A percentile compares a stretch with the other conserved stretches of the same genome.
Evolutionary conservation across 106 monocot species (phyloP).

Genomic region (Allium fistulosum): DNA sequence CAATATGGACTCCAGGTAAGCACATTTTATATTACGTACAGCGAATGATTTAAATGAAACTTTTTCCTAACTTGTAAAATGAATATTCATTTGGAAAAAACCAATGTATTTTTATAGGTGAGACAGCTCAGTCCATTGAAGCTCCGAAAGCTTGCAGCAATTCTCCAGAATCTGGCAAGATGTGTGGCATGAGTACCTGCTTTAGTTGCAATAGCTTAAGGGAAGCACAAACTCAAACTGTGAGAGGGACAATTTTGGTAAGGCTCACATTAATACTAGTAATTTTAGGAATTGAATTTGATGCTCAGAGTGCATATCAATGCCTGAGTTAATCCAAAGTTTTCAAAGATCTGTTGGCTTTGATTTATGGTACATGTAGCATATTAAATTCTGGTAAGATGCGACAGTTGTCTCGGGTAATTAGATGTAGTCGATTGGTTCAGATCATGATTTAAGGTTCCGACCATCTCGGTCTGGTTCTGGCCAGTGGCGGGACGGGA

Average conservation of each 20-base stretch:
- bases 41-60: too few relatives aligned
- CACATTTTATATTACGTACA: background rate
- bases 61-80: background rate
- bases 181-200: slow-evolving; percentile 37
- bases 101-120: slow-evolving; percentile 23
- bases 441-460: background rate
- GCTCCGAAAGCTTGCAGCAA: slow-evolving; percentile 32
- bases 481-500: too few relatives aligned
- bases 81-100: background rate
- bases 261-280: background rate
- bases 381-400: too few relatives aligned
- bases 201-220: slow-evolving; percentile 55
- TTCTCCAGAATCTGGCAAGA: slow-evolving; percentile 20
- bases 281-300: background rate
- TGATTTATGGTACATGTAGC: too few relatives aligned
- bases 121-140: slow-evolving; percentile 60
- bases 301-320: background rate
- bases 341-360: too few relatives aligned
- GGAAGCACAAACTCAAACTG: slow-evolving; percentile 46
- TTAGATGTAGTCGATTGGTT: background rate
- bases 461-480: too few relatives aligned
- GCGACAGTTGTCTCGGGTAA: background rate
- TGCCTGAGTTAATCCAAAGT: too few relatives aligned
- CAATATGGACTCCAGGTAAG: slow-evolving; percentile 74
- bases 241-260: slow-evolving; percentile 65